Percentiles rank a stretch among this genome's conserved stretches.
Evolutionary conservation across 306 rosid genomes (phyloP).

Genomic region (Casuarina cunninghamiana): DNA sequence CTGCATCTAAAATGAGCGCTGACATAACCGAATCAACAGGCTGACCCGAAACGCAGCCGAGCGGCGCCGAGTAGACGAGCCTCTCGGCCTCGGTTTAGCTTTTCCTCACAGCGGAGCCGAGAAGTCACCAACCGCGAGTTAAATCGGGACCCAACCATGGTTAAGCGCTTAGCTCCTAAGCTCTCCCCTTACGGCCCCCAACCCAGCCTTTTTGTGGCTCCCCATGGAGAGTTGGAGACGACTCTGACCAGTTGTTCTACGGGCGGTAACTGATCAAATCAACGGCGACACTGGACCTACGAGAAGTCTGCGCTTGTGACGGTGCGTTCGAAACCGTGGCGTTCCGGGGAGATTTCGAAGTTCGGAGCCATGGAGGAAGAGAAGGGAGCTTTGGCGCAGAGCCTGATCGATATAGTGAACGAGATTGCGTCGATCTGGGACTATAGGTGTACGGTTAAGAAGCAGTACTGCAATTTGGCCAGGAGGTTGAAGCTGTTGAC

Average conservation of each 20-base stretch:
- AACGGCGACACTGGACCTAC: background rate
- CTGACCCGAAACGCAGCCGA: background rate
- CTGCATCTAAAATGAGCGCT: background rate
- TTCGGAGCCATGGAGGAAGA: conserved; percentile 65
- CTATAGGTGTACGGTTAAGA: conserved; percentile 74
- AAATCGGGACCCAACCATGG: conserved; percentile 31
- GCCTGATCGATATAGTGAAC: conserved; percentile 57
- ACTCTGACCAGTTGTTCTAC: conserved; percentile 21
- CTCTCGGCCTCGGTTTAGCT: background rate
- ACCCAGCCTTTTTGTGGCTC: conserved; percentile 3
- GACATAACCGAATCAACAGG: conserved; percentile 31
- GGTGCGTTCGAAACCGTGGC: conserved; percentile 23
- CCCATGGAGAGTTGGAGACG: conserved; percentile 29
- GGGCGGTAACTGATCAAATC: background rate
- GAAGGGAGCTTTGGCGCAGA: conserved; percentile 42
- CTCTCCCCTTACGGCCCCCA: conserved; percentile 15
- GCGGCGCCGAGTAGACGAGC: background rate
- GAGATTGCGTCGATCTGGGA: conserved; percentile 83
- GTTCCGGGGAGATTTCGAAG: conserved; percentile 29
- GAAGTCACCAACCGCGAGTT: background rate
- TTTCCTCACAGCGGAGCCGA: background rate
- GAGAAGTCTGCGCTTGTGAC: background rate
- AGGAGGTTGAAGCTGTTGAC: conserved; percentile 82
- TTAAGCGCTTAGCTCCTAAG: conserved; percentile 27
- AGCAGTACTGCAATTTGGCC: conserved; percentile 83